Conservation (phyloP, 345 rosid genomes). For the Salix purpurea region DNA sequence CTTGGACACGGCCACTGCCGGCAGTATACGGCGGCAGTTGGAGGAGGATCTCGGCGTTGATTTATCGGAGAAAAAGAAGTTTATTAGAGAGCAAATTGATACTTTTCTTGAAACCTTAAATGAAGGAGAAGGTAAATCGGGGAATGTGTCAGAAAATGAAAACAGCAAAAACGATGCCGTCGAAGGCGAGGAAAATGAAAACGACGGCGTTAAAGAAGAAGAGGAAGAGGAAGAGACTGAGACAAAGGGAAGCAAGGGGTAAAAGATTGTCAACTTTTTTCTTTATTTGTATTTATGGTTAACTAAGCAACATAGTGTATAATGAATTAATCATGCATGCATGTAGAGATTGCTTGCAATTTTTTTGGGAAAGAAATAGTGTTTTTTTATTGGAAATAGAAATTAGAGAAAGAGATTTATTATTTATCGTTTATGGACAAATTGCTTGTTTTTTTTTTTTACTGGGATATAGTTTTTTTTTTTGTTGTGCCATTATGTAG, state of each 20-base stretch:
- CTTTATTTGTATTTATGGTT: not conserved
- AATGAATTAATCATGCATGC: not conserved
- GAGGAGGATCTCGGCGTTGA: conserved; percentile 60
- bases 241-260: not conserved
- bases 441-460: not conserved
- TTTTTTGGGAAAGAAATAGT: not conserved
- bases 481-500: not conserved
- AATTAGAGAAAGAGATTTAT: not conserved
- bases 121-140: conserved; percentile 19
- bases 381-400: not conserved
- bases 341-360: not conserved
- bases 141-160: conserved; percentile 8
- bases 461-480: not conserved
- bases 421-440: not conserved
- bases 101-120: conserved; percentile 44
- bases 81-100: conserved; percentile 72
- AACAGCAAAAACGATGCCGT: conserved; percentile 25
- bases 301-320: not conserved
- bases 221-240: conserved; percentile 19
- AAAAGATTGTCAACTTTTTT: not conserved
- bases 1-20: conserved; percentile 72
- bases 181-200: conserved; percentile 26
- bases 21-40: conserved; percentile 61
- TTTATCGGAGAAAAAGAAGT: conserved; percentile 55
- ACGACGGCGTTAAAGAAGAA: conserved; percentile 17